phyloP scores from a whole-genome alignment of 2,329 filamentous ascomycete species.

The Curvularia spicifera region DNA sequence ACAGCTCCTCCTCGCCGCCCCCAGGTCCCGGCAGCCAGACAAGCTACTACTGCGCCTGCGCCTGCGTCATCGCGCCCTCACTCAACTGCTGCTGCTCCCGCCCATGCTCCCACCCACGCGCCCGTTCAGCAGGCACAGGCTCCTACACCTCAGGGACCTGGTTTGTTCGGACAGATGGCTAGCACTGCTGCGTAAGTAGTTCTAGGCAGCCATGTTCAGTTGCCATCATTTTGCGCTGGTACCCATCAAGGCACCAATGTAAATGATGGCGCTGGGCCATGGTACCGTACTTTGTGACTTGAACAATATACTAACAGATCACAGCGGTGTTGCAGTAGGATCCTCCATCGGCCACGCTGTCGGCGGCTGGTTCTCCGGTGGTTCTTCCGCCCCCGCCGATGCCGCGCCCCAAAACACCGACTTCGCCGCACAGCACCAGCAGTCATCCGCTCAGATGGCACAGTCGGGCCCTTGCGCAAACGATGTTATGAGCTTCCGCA shows the following conservation, averaged over 20 bases:
- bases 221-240: neutral
- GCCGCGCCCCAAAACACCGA: slow-evolving; percentile 46
- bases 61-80: slow-evolving; percentile 60
- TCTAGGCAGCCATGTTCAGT: slow-evolving; percentile 3
- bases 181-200: slow-evolving; percentile 90
- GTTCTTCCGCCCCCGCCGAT: slow-evolving; percentile 64
- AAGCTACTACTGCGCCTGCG: slow-evolving; percentile 61
- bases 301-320: slow-evolving; percentile 2
- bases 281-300: neutral
- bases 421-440: slow-evolving; percentile 34
- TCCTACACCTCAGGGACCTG: slow-evolving; percentile 70
- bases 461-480: slow-evolving; percentile 65
- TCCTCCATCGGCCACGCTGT: slow-evolving; percentile 95
- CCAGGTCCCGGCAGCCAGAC: slow-evolving; percentile 50
- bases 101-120: slow-evolving; percentile 52
- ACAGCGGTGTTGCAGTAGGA: slow-evolving; percentile 92
- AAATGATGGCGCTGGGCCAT: neutral
- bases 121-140: slow-evolving; percentile 53
- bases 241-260: neutral
- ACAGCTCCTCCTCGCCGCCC: slow-evolving; percentile 54
- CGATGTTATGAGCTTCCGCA: slow-evolving; percentile 85
- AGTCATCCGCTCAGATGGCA: slow-evolving; percentile 52
- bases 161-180: slow-evolving; percentile 95
- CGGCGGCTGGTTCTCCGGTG: slow-evolving; percentile 84
- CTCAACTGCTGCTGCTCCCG: slow-evolving; percentile 66